Conservation (phyloP, 140 eudicot species). For the Oenanthe javanica region DNA sequence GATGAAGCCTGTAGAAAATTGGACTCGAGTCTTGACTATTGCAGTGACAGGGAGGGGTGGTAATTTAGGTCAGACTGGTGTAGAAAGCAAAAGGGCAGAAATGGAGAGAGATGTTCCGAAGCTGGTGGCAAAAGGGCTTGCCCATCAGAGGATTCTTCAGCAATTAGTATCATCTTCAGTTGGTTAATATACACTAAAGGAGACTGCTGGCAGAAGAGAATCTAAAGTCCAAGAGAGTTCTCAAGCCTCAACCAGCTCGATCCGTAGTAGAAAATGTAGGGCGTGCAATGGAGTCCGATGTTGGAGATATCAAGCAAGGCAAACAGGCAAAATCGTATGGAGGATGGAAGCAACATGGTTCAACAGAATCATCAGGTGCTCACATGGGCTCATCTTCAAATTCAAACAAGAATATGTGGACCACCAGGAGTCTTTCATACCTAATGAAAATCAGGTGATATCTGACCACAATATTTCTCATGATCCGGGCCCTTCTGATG, state of each 20-base stretch:
- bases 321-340: conserved; percentile 47
- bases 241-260: conserved; percentile 5
- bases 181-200: no score
- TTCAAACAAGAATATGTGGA: conserved; percentile 23
- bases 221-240: no score
- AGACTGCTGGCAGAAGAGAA: no score
- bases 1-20: no score
- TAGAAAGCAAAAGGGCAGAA: no score
- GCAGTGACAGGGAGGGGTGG: no score
- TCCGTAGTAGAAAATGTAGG: conserved; percentile 12
- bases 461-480: conserved; percentile 25
- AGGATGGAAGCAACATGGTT: conserved; percentile 46
- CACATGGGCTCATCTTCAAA: conserved; percentile 28
- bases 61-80: no score
- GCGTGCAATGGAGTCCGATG: conserved; percentile 26
- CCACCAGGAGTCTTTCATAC: conserved; percentile 24
- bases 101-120: no score
- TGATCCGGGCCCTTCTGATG: conserved; percentile 40
- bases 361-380: conserved; percentile 29
- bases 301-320: conserved; percentile 30
- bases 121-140: no score
- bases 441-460: conserved; percentile 19
- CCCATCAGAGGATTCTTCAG: no score
- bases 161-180: no score
- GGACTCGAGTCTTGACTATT: no score